These are phyloP conservation scores for Apophysomyces elegans DNA, from an alignment of 371 early-diverging fungal species.

Conservation along the genomic window DNA sequence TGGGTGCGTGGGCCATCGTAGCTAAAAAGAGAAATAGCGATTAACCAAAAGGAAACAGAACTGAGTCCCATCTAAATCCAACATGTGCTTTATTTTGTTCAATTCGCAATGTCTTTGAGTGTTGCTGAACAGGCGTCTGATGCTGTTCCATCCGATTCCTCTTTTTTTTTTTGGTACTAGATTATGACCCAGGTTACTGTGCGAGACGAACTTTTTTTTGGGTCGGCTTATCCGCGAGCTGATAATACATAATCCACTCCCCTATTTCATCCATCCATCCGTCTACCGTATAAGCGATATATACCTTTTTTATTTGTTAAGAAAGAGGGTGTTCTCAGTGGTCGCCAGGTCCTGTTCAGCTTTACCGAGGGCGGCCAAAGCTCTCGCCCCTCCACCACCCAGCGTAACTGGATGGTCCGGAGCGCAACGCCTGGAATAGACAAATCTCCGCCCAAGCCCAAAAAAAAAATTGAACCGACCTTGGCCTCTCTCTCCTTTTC, in stretches of 20 bases:
- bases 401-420: neutral
- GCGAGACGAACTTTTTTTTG: neutral
- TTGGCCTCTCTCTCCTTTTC: neutral
- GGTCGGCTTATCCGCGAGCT: neutral
- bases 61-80: too few relatives aligned
- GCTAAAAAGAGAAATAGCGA: neutral
- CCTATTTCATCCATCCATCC: constrained; percentile 2
- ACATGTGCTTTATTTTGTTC: too few relatives aligned
- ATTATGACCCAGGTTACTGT: neutral
- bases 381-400: neutral
- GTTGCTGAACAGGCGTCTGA: too few relatives aligned
- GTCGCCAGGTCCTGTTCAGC: neutral
- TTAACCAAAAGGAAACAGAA: too few relatives aligned
- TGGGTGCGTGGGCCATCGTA: constrained; percentile 47
- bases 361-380: neutral
- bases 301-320: constrained; percentile 10
- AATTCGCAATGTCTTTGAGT: too few relatives aligned
- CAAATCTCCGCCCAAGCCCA: neutral
- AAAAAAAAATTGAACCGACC: neutral
- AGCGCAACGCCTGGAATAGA: neutral
- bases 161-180: too few relatives aligned
- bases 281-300: neutral
- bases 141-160: too few relatives aligned
- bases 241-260: neutral
- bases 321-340: constrained; percentile 7